Conservation (phyloP, 495 filamentous ascomycete species). For the Hypoxylon lenormandii region DNA sequence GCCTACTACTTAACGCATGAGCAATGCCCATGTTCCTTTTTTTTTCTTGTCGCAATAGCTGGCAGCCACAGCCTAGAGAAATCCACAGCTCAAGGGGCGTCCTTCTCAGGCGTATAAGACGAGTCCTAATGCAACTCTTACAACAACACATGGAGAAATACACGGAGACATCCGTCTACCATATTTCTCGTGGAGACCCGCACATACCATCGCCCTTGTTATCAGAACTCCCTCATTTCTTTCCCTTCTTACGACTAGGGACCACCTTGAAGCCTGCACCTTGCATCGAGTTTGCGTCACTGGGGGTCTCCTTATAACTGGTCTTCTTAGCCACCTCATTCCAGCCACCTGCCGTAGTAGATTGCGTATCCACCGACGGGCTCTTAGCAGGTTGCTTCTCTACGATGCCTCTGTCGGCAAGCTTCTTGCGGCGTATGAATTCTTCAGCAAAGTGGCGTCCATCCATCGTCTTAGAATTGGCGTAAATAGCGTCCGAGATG, state of each 20-base stretch:
- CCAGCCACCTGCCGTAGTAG: constrained; percentile 78
- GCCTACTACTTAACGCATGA: no score
- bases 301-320: constrained; percentile 58
- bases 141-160: no score
- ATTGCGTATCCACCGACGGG: constrained; percentile 59
- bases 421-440: constrained; percentile 89
- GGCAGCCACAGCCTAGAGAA: neutral
- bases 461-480: constrained; percentile 84
- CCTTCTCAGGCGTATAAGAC: no score
- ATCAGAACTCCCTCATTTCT: constrained; percentile 61
- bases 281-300: constrained; percentile 66
- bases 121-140: no score
- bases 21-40: no score
- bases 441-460: constrained; percentile 93
- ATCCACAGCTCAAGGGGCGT: no score
- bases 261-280: constrained; percentile 85
- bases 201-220: neutral
- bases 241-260: constrained; percentile 91
- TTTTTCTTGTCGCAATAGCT: no score
- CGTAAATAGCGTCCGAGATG: constrained; percentile 89
- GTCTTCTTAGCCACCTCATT: constrained; percentile 97
- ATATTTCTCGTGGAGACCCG: neutral
- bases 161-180: no score
- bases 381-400: constrained; percentile 66
- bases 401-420: constrained; percentile 88